These are phyloP conservation scores for Pseudogymnoascus sp. DNA, from an alignment of 2,329 filamentous ascomycete species.

Conservation along the genomic window DNA sequence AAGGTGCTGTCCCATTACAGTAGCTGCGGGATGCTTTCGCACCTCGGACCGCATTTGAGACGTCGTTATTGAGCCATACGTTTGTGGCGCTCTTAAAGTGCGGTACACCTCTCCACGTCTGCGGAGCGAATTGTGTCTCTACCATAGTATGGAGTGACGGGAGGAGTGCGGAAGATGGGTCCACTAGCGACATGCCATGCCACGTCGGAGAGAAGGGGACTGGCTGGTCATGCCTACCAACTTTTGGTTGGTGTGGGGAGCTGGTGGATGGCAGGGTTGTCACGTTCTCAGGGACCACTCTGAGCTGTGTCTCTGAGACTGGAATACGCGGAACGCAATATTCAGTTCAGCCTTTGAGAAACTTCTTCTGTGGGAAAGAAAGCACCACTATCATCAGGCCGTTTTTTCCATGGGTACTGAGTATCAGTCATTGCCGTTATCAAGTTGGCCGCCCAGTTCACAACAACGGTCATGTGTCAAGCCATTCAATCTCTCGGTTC, in stretches of 20 bases:
- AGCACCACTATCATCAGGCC: neutral
- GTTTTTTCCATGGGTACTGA: neutral
- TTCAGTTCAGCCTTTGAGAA: neutral
- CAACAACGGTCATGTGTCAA: neutral
- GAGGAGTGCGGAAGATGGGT: neutral
- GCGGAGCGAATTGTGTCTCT: neutral
- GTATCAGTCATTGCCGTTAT: neutral
- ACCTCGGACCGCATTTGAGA: constrained; percentile 2
- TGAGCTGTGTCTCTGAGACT: neutral
- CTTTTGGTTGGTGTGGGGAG: neutral
- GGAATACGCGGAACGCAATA: neutral
- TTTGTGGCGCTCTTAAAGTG: neutral
- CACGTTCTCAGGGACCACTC: constrained; percentile 1
- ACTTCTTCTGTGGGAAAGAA: neutral
- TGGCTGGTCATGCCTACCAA: neutral
- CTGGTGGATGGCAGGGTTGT: neutral
- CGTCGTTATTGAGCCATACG: neutral
- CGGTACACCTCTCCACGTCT: neutral
- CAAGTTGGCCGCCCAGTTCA: neutral
- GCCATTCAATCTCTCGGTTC: neutral
- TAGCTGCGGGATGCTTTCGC: constrained; percentile 2
- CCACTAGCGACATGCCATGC: constrained; percentile 5
- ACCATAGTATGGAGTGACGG: neutral
- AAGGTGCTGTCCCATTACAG: neutral
- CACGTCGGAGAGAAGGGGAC: constrained; percentile 1